A percentile compares a stretch with the other conserved stretches of the same genome.
Conservation (phyloP, 768 basidiomycete species). For the Suillus clintonianus region DNA sequence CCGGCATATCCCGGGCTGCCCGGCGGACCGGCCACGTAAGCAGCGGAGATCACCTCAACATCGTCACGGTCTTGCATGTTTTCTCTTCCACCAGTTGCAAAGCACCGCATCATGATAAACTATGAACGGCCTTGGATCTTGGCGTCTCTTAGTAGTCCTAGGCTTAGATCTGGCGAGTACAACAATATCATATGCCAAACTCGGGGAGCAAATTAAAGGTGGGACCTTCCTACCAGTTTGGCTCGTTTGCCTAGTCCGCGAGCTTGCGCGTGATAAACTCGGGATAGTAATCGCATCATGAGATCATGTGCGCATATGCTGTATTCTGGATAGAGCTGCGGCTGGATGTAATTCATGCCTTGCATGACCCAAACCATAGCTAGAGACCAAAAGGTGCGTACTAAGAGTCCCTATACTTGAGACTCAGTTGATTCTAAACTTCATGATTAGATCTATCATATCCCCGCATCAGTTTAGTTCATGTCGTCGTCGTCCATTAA, state of each 20-base stretch:
- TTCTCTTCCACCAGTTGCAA: neutral
- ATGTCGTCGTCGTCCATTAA: neutral
- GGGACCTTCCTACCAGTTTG: neutral
- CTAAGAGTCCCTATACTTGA: no score
- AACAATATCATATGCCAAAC: no score
- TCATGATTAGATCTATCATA: neutral
- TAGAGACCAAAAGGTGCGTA: constrained; percentile 82
- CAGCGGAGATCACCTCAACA: neutral
- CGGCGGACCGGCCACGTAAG: no score
- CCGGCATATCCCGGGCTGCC: no score
- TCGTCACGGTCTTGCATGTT: neutral
- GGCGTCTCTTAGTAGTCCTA: no score
- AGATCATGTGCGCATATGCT: neutral
- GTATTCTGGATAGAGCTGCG: neutral
- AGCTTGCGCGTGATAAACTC: neutral
- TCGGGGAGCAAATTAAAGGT: neutral
- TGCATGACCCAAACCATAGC: constrained; percentile 81
- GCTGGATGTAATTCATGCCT: constrained; percentile 77
- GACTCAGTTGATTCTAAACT: neutral
- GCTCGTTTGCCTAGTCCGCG: neutral
- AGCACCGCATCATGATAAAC: neutral
- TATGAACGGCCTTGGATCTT: neutral
- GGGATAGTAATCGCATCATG: neutral
- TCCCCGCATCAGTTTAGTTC: neutral
- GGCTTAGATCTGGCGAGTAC: no score